A percentile compares a stretch with the other conserved stretches of the same genome.
Conservation (phyloP, 2,329 filamentous ascomycete species). For the Colletotrichum agaves region DNA sequence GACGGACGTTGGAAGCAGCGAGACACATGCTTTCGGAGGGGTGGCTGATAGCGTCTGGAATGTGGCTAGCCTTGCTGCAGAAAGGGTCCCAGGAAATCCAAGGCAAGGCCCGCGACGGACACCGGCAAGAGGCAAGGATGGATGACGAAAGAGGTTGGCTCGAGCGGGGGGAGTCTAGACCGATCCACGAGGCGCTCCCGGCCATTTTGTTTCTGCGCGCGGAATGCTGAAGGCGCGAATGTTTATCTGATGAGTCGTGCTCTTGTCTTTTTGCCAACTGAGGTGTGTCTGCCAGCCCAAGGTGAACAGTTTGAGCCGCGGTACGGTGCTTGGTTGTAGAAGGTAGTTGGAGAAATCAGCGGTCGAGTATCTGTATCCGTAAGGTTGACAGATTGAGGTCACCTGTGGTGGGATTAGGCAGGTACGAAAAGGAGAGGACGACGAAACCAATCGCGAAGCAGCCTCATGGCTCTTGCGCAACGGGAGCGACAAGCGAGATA, state of each 20-base stretch:
- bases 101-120: background rate
- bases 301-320: slow-evolving; percentile 2
- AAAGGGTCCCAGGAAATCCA: slow-evolving; percentile 12
- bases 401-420: background rate
- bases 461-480: background rate
- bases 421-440: background rate
- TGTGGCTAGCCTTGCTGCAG: slow-evolving; percentile 26
- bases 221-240: slow-evolving; percentile 5
- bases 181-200: slow-evolving; percentile 5
- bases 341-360: background rate
- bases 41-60: slow-evolving; percentile 12
- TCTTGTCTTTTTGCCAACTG: slow-evolving; percentile 1
- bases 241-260: background rate
- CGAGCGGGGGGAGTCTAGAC: slow-evolving; percentile 21
- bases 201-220: slow-evolving; percentile 5
- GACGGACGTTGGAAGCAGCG: background rate
- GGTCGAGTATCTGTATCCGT: too few species aligned
- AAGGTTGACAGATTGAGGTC: background rate
- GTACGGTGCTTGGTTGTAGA: background rate
- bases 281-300: too few species aligned
- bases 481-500: slow-evolving; percentile 6
- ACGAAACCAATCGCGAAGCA: slow-evolving; percentile 1
- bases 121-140: background rate
- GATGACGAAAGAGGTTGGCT: slow-evolving; percentile 23
- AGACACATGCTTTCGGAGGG: slow-evolving; percentile 1